phyloP scores from a whole-genome alignment of 495 filamentous ascomycete genomes.

The Gamarada debralockiae region DNA sequence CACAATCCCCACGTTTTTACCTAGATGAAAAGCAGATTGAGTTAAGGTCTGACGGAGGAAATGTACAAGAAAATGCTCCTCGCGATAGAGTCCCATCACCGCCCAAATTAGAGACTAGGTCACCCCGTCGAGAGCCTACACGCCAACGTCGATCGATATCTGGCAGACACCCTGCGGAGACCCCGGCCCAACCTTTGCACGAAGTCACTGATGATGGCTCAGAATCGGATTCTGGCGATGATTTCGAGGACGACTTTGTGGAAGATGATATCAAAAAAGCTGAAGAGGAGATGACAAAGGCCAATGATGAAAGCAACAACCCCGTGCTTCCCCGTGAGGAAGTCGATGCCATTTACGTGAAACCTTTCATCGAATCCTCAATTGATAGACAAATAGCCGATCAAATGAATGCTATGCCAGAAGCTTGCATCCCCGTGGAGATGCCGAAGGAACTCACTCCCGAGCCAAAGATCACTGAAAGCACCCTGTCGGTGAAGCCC shows the following conservation, averaged over 20 bases:
- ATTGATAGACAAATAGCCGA: background rate
- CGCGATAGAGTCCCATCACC: too few species aligned
- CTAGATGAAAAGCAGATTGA: too few species aligned
- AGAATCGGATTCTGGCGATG: constrained; percentile 45
- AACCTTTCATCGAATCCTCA: background rate
- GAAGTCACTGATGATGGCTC: constrained; percentile 13
- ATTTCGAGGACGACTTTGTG: constrained; percentile 45
- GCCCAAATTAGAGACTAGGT: background rate
- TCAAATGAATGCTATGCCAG: constrained; percentile 7
- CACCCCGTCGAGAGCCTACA: background rate
- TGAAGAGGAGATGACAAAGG: constrained; percentile 37
- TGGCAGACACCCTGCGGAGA: constrained; percentile 1
- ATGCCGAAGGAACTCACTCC: too few species aligned
- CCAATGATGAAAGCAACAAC: too few species aligned
- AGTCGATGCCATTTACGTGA: constrained; percentile 20
- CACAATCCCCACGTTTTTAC: too few species aligned
- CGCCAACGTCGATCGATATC: constrained; percentile 3
- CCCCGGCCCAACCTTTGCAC: background rate
- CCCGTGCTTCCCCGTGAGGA: too few species aligned
- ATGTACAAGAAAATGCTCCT: too few species aligned
- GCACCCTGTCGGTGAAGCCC: too few species aligned
- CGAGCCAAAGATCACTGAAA: too few species aligned
- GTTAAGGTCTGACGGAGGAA: too few species aligned
- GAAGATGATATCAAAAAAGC: constrained; percentile 39
- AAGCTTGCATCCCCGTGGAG: constrained; percentile 26